These are phyloP conservation scores for Crithidia acanthocephali DNA, from an alignment of 208 protist genomes.

Conservation along the genomic window DNA sequence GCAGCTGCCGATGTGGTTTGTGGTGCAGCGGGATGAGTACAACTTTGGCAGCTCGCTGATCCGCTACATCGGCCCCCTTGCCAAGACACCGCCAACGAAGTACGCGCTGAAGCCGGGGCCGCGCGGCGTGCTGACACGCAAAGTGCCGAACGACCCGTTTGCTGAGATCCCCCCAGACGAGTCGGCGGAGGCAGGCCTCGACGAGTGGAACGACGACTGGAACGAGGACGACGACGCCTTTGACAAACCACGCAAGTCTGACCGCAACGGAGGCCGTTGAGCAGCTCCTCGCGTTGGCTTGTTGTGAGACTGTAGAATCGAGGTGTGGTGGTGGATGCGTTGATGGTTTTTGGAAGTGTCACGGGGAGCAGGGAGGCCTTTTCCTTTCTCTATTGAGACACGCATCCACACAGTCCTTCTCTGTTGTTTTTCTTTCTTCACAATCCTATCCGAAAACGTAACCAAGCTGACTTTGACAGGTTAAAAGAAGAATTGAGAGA, in stretches of 20 bases:
- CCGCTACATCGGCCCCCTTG: conserved; percentile 71
- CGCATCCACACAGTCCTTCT: no score
- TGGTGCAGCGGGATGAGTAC: conserved; percentile 49
- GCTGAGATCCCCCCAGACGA: conserved; percentile 15
- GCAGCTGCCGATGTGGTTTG: conserved; percentile 88
- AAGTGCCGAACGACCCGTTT: conserved; percentile 36
- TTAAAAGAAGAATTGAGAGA: no score
- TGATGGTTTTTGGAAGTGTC: neutral
- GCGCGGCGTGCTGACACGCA: conserved; percentile 25
- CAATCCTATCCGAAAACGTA: no score
- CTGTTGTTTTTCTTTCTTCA: no score
- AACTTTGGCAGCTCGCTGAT: conserved; percentile 60
- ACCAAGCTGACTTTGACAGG: no score
- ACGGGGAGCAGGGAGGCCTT: neutral
- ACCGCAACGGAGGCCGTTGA: neutral
- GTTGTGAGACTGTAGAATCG: no score
- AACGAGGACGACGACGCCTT: conserved; percentile 25
- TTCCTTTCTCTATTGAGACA: neutral
- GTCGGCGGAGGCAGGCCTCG: neutral
- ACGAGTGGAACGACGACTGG: conserved; percentile 41
- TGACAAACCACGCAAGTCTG: neutral
- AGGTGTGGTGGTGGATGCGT: no score
- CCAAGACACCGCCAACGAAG: conserved; percentile 6
- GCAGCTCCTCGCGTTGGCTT: no score
- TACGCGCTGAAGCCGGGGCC: conserved; percentile 20